Percentiles rank a stretch among this genome's conserved stretches.
Conservation (phyloP, 192 early-diverging fungal genomes). For the Coemansia umbellata region DNA sequence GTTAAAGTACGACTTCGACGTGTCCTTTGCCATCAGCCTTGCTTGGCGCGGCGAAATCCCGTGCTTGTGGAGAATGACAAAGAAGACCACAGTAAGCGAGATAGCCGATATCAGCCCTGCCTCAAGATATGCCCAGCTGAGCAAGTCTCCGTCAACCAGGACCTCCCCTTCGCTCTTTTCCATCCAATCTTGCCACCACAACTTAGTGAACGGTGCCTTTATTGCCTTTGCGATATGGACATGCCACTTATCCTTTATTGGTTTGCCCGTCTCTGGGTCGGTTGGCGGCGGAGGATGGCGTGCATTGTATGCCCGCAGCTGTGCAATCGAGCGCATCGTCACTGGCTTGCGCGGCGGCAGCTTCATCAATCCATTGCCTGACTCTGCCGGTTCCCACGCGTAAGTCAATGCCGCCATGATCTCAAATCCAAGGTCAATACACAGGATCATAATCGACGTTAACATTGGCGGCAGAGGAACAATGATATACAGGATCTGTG, state of each 20-base stretch:
- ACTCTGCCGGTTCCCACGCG: constrained; percentile 90
- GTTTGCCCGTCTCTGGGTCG: constrained; percentile 55
- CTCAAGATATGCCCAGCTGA: constrained; percentile 87
- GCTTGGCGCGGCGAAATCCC: constrained; percentile 64
- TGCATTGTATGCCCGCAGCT: constrained; percentile 55
- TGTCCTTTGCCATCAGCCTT: constrained; percentile 54
- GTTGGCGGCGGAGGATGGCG: constrained; percentile 48
- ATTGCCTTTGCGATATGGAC: constrained; percentile 21
- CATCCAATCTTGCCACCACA: constrained; percentile 63
- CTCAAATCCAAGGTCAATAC: constrained; percentile 95
- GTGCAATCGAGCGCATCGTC: constrained; percentile 68
- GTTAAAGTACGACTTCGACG: constrained; percentile 40
- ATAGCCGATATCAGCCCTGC: constrained; percentile 74
- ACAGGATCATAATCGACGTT: constrained; percentile 78
- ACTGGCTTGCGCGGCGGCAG: constrained; percentile 88
- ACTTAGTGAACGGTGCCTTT: constrained; percentile 49
- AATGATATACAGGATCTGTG: constrained; percentile 80
- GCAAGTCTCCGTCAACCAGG: constrained; percentile 75
- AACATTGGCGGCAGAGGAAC: constrained; percentile 83
- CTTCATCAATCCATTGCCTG: constrained; percentile 74
- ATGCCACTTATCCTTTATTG: constrained; percentile 23
- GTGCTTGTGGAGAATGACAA: constrained; percentile 69
- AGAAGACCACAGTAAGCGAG: constrained; percentile 69
- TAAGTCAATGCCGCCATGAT: constrained; percentile 79
- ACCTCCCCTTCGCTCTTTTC: constrained; percentile 77